Conservation (phyloP, 495 filamentous ascomycete genomes). For the Aspergillus biplanus region DNA sequence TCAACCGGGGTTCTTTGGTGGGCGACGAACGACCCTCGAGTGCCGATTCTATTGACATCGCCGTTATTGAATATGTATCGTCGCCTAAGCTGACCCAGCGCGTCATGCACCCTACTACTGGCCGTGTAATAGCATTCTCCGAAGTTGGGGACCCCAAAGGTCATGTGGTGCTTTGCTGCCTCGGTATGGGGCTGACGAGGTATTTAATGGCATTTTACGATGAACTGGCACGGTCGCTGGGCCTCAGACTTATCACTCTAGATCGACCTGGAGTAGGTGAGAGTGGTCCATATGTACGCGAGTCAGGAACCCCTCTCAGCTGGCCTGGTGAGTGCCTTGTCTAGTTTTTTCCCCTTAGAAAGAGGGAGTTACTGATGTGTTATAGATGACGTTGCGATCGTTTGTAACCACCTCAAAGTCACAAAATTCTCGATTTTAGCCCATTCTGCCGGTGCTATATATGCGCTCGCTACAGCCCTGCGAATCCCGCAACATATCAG, state of each 20-base stretch:
- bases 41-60: conserved; percentile 85
- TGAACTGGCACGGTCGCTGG: conserved; percentile 87
- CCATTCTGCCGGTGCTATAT: conserved; percentile 97
- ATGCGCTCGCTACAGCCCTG: conserved; percentile 92
- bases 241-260: conserved; percentile 87
- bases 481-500: conserved; percentile 96
- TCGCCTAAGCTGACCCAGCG: conserved; percentile 85
- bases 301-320: conserved; percentile 80
- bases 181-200: conserved; percentile 96
- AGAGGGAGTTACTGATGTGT: conserved; percentile 21
- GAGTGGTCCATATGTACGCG: conserved; percentile 80
- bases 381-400: conserved; percentile 89
- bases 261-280: conserved; percentile 95
- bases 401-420: conserved; percentile 90
- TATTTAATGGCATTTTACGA: conserved; percentile 98
- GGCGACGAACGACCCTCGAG: conserved; percentile 65
- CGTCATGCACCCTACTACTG: conserved; percentile 80
- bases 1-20: conserved; percentile 32
- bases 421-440: conserved; percentile 96
- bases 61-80: conserved; percentile 82
- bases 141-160: conserved; percentile 94
- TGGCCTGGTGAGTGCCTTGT: conserved; percentile 77
- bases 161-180: conserved; percentile 92
- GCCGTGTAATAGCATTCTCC: conserved; percentile 89
- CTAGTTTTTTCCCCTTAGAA: background rate